phyloP scores from a whole-genome alignment of 2,329 filamentous ascomycete genomes.

The Apiospora hydei region DNA sequence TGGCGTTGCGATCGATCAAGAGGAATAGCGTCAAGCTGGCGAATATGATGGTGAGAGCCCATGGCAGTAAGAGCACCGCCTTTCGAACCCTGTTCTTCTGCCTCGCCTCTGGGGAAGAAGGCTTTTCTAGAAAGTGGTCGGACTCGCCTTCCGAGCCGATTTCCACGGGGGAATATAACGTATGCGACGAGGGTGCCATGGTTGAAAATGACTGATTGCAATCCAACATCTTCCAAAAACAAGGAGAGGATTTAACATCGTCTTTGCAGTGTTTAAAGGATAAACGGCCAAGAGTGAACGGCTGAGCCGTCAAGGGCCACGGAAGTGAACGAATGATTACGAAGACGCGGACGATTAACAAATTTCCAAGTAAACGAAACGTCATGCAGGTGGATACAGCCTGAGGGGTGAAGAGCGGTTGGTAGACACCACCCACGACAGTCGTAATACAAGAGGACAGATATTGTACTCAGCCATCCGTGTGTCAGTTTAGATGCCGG shows the following conservation, averaged over 20 bases:
- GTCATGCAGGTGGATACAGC: background rate
- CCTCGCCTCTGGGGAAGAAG: background rate
- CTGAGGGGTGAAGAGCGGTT: background rate
- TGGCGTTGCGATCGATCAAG: background rate
- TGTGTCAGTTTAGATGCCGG: background rate
- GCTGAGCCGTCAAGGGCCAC: background rate
- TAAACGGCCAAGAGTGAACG: background rate
- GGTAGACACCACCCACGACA: background rate
- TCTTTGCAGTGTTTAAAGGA: background rate
- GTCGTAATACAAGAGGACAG: background rate
- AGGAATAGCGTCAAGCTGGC: background rate
- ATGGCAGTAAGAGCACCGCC: background rate
- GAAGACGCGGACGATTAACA: background rate
- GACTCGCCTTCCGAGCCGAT: slow-evolving; percentile 9
- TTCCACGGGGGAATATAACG: background rate
- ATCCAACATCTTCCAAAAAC: background rate
- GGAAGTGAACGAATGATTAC: background rate
- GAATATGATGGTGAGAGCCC: background rate
- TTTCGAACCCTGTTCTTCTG: background rate
- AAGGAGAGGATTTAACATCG: background rate
- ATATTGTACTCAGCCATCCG: background rate
- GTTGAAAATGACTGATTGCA: background rate
- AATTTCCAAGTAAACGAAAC: too few species aligned
- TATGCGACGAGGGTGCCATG: background rate
- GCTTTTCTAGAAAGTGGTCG: slow-evolving; percentile 5